Percentiles rank a stretch among this genome's conserved stretches.
Evolutionary conservation across 306 rosid genomes (phyloP).

Genomic region (Hippophae gyantsensis): DNA sequence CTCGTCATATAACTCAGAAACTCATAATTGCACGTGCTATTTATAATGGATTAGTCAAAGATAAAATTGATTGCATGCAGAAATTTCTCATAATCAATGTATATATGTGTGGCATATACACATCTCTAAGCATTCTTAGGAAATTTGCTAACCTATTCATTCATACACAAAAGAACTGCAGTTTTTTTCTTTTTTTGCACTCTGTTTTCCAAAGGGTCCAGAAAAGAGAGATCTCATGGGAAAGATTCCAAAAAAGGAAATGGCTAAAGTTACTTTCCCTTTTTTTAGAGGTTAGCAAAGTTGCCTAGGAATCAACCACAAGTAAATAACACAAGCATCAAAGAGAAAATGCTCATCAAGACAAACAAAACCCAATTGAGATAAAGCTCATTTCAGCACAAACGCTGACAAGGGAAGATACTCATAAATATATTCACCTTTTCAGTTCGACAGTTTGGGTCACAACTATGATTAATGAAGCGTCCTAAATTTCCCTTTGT

Average conservation of each 20-base stretch:
- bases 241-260: background rate
- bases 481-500: constrained; percentile 99
- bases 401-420: background rate
- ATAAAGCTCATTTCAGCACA: constrained; percentile 1
- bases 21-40: background rate
- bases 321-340: background rate
- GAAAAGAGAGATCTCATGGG: background rate
- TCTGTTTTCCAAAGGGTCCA: background rate
- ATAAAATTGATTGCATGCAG: background rate
- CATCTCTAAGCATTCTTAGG: background rate
- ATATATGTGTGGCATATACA: background rate
- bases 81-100: background rate
- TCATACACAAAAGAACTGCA: background rate
- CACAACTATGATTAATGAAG: constrained; percentile 96
- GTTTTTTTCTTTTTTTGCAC: background rate
- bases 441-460: constrained; percentile 94
- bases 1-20: background rate
- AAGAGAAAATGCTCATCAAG: background rate
- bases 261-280: background rate
- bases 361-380: background rate
- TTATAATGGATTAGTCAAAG: background rate
- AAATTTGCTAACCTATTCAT: background rate
- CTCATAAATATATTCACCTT: constrained; percentile 44
- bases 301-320: background rate
- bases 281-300: background rate